These are phyloP conservation scores for Byssothecium circinans DNA, from an alignment of 2,329 filamentous ascomycete species.

Conservation along the genomic window DNA sequence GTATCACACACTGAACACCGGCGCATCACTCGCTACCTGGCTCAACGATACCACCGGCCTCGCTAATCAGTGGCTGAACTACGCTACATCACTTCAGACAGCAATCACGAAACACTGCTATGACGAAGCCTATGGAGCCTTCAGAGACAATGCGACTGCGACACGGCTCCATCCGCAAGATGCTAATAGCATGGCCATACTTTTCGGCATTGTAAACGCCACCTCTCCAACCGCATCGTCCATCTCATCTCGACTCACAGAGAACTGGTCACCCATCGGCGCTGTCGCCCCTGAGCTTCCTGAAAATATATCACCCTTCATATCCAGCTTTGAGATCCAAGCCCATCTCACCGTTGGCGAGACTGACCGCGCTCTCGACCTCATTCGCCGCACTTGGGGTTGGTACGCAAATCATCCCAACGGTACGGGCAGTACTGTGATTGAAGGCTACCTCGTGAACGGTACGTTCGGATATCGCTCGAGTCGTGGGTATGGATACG, in stretches of 20 bases:
- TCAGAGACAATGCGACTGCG: constrained; percentile 43
- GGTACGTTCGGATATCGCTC: constrained; percentile 61
- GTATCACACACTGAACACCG: constrained; percentile 46
- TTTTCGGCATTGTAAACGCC: constrained; percentile 49
- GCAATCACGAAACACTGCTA: constrained; percentile 32
- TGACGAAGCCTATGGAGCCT: constrained; percentile 32
- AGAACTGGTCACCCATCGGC: constrained; percentile 60
- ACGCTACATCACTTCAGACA: constrained; percentile 19
- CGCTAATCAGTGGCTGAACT: constrained; percentile 16
- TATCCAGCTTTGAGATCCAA: constrained; percentile 61
- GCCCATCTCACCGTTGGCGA: constrained; percentile 56
- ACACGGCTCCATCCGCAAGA: constrained; percentile 52
- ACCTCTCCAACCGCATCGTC: constrained; percentile 37
- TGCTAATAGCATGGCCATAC: constrained; percentile 58
- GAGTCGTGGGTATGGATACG: constrained; percentile 55
- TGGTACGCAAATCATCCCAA: constrained; percentile 62
- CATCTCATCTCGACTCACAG: constrained; percentile 51
- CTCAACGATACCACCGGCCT: constrained; percentile 26
- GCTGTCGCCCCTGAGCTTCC: constrained; percentile 60
- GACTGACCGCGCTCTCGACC: constrained; percentile 55
- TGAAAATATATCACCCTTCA: constrained; percentile 61
- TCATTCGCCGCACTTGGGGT: constrained; percentile 61
- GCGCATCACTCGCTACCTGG: constrained; percentile 32
- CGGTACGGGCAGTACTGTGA: constrained; percentile 60
- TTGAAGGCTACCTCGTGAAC: constrained; percentile 61